phyloP scores from a whole-genome alignment of 805 yeast genomes.

The Nakazawaea ambrosiae region DNA sequence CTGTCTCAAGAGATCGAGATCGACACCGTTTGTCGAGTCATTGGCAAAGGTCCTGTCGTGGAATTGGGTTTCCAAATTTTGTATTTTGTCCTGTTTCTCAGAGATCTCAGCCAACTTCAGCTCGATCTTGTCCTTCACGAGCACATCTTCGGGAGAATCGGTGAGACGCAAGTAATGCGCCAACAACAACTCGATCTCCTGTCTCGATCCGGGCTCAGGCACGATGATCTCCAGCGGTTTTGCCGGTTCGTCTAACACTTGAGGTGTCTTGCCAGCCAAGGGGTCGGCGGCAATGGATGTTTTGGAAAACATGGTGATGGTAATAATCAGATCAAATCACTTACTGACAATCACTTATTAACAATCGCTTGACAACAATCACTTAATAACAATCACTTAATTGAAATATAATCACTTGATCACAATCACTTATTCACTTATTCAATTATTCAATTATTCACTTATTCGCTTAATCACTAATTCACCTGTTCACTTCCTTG shows the following conservation, averaged over 20 bases:
- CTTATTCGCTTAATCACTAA: too few species aligned
- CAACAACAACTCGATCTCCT: constrained; percentile 20
- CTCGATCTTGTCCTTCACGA: constrained; percentile 39
- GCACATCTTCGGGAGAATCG: constrained; percentile 14
- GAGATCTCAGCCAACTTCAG: constrained; percentile 32
- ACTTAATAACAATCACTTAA: too few species aligned
- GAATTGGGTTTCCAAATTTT: constrained; percentile 17
- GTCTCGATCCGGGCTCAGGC: constrained; percentile 19
- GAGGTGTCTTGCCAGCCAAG: neutral
- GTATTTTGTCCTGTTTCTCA: constrained; percentile 30
- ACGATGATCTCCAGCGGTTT: constrained; percentile 14
- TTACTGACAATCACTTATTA: too few species aligned
- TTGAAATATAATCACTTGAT: too few species aligned
- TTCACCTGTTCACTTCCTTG: too few species aligned
- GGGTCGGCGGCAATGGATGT: neutral
- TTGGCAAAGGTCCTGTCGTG: constrained; percentile 14
- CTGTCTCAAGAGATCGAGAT: constrained; percentile 39
- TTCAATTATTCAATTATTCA: too few species aligned
- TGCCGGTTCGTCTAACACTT: constrained; percentile 11
- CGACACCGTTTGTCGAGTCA: constrained; percentile 24
- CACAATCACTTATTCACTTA: too few species aligned
- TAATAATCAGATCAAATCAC: too few species aligned
- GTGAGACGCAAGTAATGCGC: constrained; percentile 21
- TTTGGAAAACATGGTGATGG: too few species aligned
- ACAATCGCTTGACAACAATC: too few species aligned